Evolutionary conservation across 805 yeast genomes (phyloP).

Genomic region (Starmerella asiatica): DNA sequence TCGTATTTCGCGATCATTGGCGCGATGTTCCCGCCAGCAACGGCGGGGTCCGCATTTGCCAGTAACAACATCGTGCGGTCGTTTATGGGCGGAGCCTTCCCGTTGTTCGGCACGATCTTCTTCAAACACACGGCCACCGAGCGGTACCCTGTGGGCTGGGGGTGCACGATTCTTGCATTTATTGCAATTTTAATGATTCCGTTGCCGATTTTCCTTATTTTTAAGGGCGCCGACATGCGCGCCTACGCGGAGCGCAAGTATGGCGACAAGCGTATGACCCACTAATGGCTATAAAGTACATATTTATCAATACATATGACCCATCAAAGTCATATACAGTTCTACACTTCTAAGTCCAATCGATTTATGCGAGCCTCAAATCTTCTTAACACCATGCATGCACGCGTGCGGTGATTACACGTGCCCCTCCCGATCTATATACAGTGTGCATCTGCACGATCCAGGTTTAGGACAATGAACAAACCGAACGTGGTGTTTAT

Average conservation of each 20-base stretch:
- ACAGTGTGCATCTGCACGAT: too few relatives aligned
- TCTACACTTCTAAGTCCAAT: too few relatives aligned
- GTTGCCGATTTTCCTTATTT: slow-evolving; percentile 26
- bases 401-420: too few relatives aligned
- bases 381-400: too few relatives aligned
- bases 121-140: slow-evolving; percentile 31
- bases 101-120: slow-evolving; percentile 49
- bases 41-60: slow-evolving; percentile 45
- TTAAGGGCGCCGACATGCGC: slow-evolving; percentile 11
- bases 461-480: slow-evolving; percentile 7
- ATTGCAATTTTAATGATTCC: slow-evolving; percentile 37
- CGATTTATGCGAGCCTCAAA: too few relatives aligned
- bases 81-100: slow-evolving; percentile 32
- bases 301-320: too few relatives aligned
- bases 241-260: slow-evolving; percentile 12
- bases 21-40: slow-evolving; percentile 34
- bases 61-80: slow-evolving; percentile 35
- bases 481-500: slow-evolving; percentile 41
- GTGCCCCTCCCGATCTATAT: too few relatives aligned
- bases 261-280: slow-evolving; percentile 12
- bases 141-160: slow-evolving; percentile 50
- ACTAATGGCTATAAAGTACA: too few relatives aligned
- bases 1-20: slow-evolving; percentile 38
- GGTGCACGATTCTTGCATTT: slow-evolving; percentile 37
- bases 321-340: too few relatives aligned